phyloP scores from a whole-genome alignment of 75 land plant species.

The Sequoia sempervirens region DNA sequence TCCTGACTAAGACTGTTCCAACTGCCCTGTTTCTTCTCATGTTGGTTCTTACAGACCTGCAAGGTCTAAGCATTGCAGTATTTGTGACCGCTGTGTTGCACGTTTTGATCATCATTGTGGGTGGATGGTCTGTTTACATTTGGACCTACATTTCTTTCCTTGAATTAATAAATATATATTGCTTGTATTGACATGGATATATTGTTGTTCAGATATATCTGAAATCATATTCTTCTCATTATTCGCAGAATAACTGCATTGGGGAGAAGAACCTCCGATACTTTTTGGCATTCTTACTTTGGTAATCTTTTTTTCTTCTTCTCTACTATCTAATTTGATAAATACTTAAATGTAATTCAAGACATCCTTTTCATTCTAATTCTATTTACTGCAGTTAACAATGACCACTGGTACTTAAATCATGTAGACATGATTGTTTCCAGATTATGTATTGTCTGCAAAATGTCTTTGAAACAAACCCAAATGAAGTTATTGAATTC shows the following conservation, averaged over 20 bases:
- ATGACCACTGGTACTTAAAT: not conserved
- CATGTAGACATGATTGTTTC: not conserved
- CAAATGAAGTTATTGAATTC: not conserved
- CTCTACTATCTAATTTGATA: not conserved
- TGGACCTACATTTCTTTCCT: not conserved
- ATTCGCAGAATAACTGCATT: constrained; percentile 92
- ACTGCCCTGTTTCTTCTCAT: not conserved
- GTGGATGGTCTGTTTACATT: constrained; percentile 76
- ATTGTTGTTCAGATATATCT: not conserved
- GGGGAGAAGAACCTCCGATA: constrained; percentile 93
- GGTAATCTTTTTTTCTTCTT: constrained; percentile 38
- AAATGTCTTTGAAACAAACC: not conserved
- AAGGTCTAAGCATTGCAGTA: constrained; percentile 95
- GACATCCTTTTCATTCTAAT: not conserved
- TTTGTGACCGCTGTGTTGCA: constrained; percentile 93
- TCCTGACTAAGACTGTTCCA: not conserved
- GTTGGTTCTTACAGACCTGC: constrained; percentile 65
- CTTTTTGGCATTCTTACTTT: constrained; percentile 86
- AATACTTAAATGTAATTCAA: not conserved
- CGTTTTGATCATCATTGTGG: constrained; percentile 99
- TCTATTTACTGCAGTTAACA: not conserved
- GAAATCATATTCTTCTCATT: not conserved
- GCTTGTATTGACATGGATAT: not conserved
- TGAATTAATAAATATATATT: not conserved
- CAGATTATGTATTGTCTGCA: not conserved